Percentiles rank a stretch among this genome's conserved stretches.
phyloP scores from a whole-genome alignment of 2,329 filamentous ascomycete genomes.

The Monilinia fructigena region DNA sequence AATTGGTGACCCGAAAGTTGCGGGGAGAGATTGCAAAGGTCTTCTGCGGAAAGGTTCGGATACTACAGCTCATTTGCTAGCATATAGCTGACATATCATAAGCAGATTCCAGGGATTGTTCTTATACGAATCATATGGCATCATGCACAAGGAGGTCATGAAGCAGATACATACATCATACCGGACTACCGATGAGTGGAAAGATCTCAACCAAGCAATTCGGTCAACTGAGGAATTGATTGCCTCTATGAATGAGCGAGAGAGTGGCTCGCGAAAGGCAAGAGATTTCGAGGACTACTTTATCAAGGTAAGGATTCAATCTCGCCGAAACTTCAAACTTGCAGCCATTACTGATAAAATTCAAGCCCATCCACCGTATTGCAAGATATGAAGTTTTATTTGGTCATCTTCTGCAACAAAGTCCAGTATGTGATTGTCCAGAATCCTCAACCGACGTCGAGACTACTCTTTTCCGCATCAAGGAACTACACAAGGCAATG shows the following conservation, averaged over 20 bases:
- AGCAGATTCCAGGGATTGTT: slow-evolving; percentile 77
- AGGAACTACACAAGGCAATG: slow-evolving; percentile 74
- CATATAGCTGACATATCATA: slow-evolving; percentile 2
- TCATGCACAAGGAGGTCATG: slow-evolving; percentile 83
- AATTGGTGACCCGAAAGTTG: slow-evolving; percentile 57
- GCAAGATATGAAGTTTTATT: slow-evolving; percentile 91
- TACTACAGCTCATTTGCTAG: background rate
- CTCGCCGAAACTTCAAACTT: background rate
- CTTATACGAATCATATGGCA: slow-evolving; percentile 87
- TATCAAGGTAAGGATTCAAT: slow-evolving; percentile 65
- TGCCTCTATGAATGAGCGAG: slow-evolving; percentile 64
- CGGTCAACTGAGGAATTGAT: slow-evolving; percentile 78
- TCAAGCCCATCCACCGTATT: slow-evolving; percentile 83
- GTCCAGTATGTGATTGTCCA: slow-evolving; percentile 81
- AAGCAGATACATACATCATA: slow-evolving; percentile 71
- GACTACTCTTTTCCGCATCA: slow-evolving; percentile 67
- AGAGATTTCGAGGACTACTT: slow-evolving; percentile 82
- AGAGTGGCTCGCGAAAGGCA: slow-evolving; percentile 67
- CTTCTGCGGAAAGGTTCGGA: slow-evolving; percentile 56
- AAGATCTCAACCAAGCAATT: slow-evolving; percentile 78
- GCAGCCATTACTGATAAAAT: slow-evolving; percentile 21
- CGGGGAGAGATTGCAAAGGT: slow-evolving; percentile 60
- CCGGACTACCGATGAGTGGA: slow-evolving; percentile 69
- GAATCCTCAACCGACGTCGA: slow-evolving; percentile 78
- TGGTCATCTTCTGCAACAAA: slow-evolving; percentile 76